These are phyloP conservation scores for Phanerodontia chrysosporium DNA, from an alignment of 768 basidiomycete genomes.

Conservation along the genomic window DNA sequence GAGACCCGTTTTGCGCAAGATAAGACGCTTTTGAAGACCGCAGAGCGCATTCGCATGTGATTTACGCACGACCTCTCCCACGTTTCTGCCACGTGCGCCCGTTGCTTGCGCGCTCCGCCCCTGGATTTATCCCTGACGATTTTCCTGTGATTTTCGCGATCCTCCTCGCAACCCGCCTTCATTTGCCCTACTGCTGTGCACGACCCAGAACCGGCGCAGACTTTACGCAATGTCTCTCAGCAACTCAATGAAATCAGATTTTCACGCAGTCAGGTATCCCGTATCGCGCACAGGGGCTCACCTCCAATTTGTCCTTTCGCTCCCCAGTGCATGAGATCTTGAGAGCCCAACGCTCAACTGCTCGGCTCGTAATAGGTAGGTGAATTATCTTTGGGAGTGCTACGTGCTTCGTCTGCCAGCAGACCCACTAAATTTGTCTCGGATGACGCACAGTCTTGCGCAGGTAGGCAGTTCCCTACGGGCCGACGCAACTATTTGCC, in stretches of 20 bases:
- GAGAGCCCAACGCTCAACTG: neutral
- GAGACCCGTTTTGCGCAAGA: neutral
- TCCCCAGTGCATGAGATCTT: neutral
- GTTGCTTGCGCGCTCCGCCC: neutral
- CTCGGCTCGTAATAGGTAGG: neutral
- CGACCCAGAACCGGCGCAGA: neutral
- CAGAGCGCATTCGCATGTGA: slow-evolving; percentile 5
- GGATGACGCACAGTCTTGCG: neutral
- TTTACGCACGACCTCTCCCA: neutral
- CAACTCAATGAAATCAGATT: neutral
- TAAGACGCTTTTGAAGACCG: slow-evolving; percentile 5
- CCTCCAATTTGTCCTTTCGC: neutral
- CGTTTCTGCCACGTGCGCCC: neutral
- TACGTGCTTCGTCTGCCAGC: neutral
- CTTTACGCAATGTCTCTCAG: neutral
- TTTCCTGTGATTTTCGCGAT: neutral
- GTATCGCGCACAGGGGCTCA: neutral
- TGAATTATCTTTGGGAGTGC: neutral
- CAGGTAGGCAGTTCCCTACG: neutral
- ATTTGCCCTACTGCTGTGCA: neutral
- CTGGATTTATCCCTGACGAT: neutral
- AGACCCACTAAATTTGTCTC: neutral
- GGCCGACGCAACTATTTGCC: neutral
- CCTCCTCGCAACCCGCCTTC: neutral
- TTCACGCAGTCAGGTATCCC: neutral